Evolutionary conservation across 768 basidiomycete species (phyloP), one percentile per base, ranked within the genome.

Genomic region (Termitomyces sp.): DNA sequence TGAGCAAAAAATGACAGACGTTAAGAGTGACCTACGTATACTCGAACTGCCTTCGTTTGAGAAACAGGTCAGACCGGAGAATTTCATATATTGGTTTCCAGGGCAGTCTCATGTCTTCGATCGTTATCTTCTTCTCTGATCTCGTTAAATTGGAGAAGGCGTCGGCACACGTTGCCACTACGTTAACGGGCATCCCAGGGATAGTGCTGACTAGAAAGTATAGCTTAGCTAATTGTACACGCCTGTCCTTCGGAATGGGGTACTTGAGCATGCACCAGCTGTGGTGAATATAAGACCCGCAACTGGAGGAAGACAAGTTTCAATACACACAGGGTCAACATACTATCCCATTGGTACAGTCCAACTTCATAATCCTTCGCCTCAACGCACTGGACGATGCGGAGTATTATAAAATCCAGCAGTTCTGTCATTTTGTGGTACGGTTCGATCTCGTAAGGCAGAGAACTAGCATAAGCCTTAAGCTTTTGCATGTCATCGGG

Each of bases 191-290:
- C 82, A 92, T 84, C 47, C 90, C 90, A 14, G 92, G 90, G n/a
- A 78, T 82, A 46, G 84, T 80, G 68, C 83, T 81, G 37, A 94
- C 66, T 69, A 90, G 80, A 67, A 86, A 95, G 72, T 90, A 94
- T 4, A 95, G 72, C 70, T 84, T 88, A 47, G 87, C 85, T 31
- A 95, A 75, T 42, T 74, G 76, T 53, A 93, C 83, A 55, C 92
- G 79, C 64, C 84, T 87, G 59, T 85, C 84, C 67, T 88, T 87
- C 55, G 90, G 90, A 65, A 95, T 86, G 36, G 90, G 92, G 66
- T 93, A 94, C 66, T 92, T 90, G 68, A 94, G 79, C 76, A 86
- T 86, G 46, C 74, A 71, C 91, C 92, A 94, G 67, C 90, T 92
- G 64, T 24, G 58, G 47, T 34, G 34, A 46, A 54, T 34, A 42